Percentiles rank a stretch among this genome's conserved stretches.
Evolutionary conservation across 257 asterid genomes (phyloP).

Genomic region (Mitragyna speciosa): DNA sequence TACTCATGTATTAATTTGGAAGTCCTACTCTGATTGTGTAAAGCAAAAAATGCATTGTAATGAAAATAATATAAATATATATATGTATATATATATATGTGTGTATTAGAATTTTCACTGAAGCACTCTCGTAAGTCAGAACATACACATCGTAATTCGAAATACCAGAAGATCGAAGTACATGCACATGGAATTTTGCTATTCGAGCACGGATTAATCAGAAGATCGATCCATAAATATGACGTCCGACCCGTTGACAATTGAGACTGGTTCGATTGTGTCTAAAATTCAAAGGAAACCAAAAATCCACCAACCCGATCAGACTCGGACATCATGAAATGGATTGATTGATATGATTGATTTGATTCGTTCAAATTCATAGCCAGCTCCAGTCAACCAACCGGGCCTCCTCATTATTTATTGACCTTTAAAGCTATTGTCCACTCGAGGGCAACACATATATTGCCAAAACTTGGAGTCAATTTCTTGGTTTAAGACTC

Average conservation of each 20-base stretch:
- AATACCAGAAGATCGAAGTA: too few relatives aligned
- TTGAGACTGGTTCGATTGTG: not conserved
- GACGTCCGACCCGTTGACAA: constrained; percentile 36
- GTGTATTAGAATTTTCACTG: too few relatives aligned
- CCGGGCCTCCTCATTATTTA: constrained; percentile 11
- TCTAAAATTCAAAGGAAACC: constrained; percentile 42
- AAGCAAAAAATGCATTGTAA: too few relatives aligned
- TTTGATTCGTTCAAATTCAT: constrained; percentile 36
- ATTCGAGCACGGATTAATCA: not conserved
- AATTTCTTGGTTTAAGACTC: not conserved
- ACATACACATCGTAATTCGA: too few relatives aligned
- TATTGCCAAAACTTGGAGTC: not conserved
- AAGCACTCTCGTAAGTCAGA: too few relatives aligned
- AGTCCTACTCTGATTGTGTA: too few relatives aligned
- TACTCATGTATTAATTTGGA: too few relatives aligned
- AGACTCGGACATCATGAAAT: constrained; percentile 33
- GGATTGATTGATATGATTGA: constrained; percentile 42
- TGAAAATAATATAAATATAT: too few relatives aligned
- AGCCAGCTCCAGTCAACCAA: constrained; percentile 26
- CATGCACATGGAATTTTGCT: too few relatives aligned
- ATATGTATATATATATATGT: too few relatives aligned
- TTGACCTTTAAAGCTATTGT: not conserved
- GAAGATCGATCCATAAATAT: not conserved
- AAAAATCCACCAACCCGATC: constrained; percentile 48
- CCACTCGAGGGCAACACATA: not conserved